Conservation (phyloP, 78 protist genomes). For the Bigelowiella natans region DNA sequence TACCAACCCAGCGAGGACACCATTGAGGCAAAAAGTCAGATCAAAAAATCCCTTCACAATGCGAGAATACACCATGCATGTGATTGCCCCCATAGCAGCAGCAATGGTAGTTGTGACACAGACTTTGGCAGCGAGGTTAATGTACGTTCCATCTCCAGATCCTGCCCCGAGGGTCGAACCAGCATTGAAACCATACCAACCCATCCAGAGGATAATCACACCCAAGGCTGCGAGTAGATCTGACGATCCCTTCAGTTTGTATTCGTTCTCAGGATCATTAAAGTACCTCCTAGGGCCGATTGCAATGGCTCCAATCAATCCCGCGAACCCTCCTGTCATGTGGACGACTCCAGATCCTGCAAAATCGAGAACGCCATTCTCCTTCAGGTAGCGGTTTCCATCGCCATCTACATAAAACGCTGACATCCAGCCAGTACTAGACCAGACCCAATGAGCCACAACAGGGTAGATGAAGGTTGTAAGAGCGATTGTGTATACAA, state of each 20-base stretch:
- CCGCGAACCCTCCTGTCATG: conserved; percentile 62
- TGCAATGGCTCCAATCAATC: conserved; percentile 50
- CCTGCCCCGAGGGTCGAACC: too few relatives aligned
- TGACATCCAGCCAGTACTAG: too few relatives aligned
- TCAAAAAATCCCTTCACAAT: too few relatives aligned
- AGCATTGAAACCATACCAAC: too few relatives aligned
- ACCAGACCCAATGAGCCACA: conserved; percentile 46
- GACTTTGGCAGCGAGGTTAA: background rate
- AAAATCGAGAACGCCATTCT: background rate
- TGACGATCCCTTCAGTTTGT: background rate
- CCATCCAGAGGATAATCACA: too few relatives aligned
- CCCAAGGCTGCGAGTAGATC: too few relatives aligned
- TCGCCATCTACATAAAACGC: background rate
- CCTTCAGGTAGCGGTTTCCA: background rate
- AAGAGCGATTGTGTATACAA: conserved; percentile 13
- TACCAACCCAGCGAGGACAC: conserved; percentile 41
- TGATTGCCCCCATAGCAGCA: background rate
- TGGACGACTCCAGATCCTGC: background rate
- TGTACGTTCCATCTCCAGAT: too few relatives aligned
- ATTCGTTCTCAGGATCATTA: conserved; percentile 3
- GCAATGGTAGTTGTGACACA: background rate
- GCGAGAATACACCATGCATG: background rate
- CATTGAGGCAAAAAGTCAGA: too few relatives aligned
- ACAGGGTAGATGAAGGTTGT: conserved; percentile 45
- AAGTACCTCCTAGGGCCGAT: conserved; percentile 56